Percentiles rank a stretch among this genome's conserved stretches.
phyloP scores from a whole-genome alignment of 176 grass and related monocot species.

The Areca catechu region DNA sequence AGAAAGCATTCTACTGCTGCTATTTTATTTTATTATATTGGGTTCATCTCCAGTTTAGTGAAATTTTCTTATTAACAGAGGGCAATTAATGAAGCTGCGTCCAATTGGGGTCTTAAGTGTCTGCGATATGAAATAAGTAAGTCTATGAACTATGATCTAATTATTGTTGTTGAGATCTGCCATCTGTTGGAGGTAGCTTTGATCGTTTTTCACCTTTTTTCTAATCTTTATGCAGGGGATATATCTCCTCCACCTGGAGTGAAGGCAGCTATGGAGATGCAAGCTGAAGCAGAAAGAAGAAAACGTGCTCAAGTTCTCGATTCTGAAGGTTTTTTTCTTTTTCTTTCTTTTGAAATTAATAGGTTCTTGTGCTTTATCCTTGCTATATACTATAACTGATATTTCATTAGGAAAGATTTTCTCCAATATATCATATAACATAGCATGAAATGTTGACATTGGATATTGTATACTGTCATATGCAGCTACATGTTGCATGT shows the following conservation, averaged over 20 bases:
- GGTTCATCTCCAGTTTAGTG: neutral
- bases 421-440: too few relatives aligned
- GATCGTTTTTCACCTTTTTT: neutral
- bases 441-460: too few relatives aligned
- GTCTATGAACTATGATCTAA: neutral
- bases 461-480: too few relatives aligned
- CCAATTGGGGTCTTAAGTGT: slow-evolving; percentile 85
- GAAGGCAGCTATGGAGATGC: slow-evolving; percentile 96
- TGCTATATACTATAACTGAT: too few relatives aligned
- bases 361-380: too few relatives aligned
- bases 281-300: slow-evolving; percentile 94
- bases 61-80: slow-evolving; percentile 28
- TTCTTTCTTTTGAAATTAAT: neutral
- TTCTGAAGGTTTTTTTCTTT: slow-evolving; percentile 63
- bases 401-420: too few relatives aligned
- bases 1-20: too few relatives aligned
- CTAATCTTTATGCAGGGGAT: slow-evolving; percentile 41
- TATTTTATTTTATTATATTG: too few relatives aligned
- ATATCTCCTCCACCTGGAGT: slow-evolving; percentile 80
- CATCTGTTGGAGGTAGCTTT: slow-evolving; percentile 3
- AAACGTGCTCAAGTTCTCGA: slow-evolving; percentile 92
- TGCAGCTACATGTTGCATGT: too few relatives aligned
- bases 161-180: too few relatives aligned
- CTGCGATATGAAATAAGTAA: slow-evolving; percentile 95
- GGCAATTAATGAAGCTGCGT: slow-evolving; percentile 81